A percentile compares a stretch with the other conserved stretches of the same genome.
phyloP scores from a whole-genome alignment of 805 yeast genomes.

The Lipomyces mesembrius region DNA sequence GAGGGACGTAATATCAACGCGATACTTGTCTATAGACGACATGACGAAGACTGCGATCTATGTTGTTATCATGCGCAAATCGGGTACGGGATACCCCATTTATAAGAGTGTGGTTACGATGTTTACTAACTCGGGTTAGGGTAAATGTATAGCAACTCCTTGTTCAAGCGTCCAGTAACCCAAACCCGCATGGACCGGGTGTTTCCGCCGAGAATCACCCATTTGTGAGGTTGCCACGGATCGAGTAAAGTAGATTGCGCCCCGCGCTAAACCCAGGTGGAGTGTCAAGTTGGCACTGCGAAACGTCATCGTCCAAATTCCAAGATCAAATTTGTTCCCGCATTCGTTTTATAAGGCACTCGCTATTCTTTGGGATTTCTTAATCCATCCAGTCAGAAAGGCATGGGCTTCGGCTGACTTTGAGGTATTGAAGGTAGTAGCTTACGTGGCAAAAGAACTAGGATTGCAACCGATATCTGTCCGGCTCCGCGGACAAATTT shows the following conservation, averaged over 20 bases:
- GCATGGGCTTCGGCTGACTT: not conserved
- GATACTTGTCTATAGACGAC: slow-evolving; percentile 13
- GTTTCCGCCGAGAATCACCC: no score
- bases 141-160: not conserved
- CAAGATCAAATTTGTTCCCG: not conserved
- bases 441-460: not conserved
- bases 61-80: not conserved
- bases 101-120: not conserved
- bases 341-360: not conserved
- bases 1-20: slow-evolving; percentile 10
- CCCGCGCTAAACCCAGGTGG: no score
- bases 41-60: not conserved
- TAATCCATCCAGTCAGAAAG: not conserved
- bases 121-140: slow-evolving; percentile 1
- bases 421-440: not conserved
- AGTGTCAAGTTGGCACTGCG: no score
- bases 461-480: not conserved
- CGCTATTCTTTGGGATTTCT: not conserved
- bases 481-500: no score
- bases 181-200: no score
- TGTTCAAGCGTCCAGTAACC: not conserved
- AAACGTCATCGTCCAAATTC: no score
- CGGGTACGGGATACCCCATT: not conserved
- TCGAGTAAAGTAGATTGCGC: no score
- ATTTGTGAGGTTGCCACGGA: no score